Base-by-base conservation (phyloP, 768 basidiomycete genomes). In the Boletus pseudo-olivaceus region DNA sequence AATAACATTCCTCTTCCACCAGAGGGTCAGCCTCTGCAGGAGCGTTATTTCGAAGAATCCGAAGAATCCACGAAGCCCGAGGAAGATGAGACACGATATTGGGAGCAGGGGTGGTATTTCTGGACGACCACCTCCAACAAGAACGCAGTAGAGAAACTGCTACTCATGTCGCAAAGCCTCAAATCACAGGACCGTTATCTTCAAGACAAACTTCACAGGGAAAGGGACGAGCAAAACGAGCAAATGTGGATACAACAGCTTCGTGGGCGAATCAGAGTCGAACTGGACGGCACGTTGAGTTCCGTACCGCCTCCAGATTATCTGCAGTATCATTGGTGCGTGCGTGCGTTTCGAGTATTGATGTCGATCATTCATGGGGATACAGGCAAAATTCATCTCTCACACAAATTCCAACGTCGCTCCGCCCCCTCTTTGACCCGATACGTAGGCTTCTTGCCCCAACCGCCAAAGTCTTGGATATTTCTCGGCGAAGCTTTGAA, bases 41-140 rank as follows among this genome's bases (percentile, higher is more conserved):
- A 49, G 39, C 57, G n/a, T 39, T 46, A 49, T 47, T 2, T n/a
- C 15, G 49, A 60, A 19, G 58, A 59, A 27, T 15, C 52, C 27
- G 65, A 65, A 15, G 2, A 45, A 20, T 39, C 55, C 30, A 29
- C 68, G 6, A 59, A 44, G 54, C 41, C 62, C 23, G 69, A 53
- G 54, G 70, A 56, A 37, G 73, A 79, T 20, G 74, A 72, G 39
- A 82, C 55, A 15, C 65, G 79, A 57, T 77, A 80, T 61, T 91
- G 88, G 88, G 77, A 87, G 52, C 82, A 84, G 61, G 88, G 88
- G 5, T 86, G 80, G 78, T 91, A 91, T 63, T 61, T 91, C 39
- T 90, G 87, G 87, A 78, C 81, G 47, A 79, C 80, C 15, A 75
- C 74, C 50, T 82, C 76, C 46, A 74, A 76, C 45, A 75, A 73